Conservation (phyloP, 257 asterid species). For the Marsdenia floribunda region DNA sequence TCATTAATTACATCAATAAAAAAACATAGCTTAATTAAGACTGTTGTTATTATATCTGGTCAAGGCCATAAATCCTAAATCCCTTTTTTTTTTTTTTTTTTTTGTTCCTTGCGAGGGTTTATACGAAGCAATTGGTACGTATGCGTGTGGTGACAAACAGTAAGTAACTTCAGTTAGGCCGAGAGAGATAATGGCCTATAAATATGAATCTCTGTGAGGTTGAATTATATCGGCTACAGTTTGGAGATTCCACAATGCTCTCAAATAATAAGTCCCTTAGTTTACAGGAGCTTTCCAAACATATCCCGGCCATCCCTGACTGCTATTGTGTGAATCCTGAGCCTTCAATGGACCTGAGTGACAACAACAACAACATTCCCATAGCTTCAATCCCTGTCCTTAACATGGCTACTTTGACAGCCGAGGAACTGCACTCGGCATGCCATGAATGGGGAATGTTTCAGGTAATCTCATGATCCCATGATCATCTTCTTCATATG, state of each 20-base stretch:
- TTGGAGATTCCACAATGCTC: neutral
- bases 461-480: constrained; percentile 28
- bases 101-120: neutral
- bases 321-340: constrained; percentile 31
- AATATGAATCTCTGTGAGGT: neutral
- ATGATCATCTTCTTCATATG: neutral
- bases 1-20: too few relatives aligned
- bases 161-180: too few relatives aligned
- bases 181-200: neutral
- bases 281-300: constrained; percentile 41
- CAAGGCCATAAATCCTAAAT: neutral
- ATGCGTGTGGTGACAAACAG: too few relatives aligned
- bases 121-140: neutral
- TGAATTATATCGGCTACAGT: neutral
- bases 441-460: constrained; percentile 71
- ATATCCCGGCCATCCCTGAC: constrained; percentile 24
- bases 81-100: too few relatives aligned
- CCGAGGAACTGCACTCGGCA: constrained; percentile 36
- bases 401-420: constrained; percentile 36
- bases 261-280: constrained; percentile 7
- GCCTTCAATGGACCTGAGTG: constrained; percentile 13
- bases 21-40: too few relatives aligned
- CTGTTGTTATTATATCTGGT: neutral
- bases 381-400: constrained; percentile 33
- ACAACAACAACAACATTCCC: neutral